Conservation (phyloP, 208 protist genomes). For the Novymonas esmeraldas region DNA sequence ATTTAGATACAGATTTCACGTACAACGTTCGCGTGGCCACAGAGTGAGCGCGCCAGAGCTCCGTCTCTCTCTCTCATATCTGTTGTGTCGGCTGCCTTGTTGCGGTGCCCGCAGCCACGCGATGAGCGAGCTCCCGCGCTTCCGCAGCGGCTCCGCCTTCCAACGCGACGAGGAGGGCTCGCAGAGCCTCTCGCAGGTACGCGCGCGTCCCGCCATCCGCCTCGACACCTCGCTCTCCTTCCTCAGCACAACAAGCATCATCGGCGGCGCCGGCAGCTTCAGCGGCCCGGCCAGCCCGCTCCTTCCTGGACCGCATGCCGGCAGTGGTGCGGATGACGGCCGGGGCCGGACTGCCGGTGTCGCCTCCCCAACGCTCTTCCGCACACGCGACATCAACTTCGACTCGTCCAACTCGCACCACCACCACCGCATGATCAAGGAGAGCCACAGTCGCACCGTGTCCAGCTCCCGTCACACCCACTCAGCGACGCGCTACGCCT, state of each 20-base stretch:
- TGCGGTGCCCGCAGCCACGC: not conserved
- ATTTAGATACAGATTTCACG: no score
- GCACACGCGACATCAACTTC: slow-evolving; percentile 4
- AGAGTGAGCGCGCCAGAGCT: not conserved
- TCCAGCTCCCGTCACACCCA: slow-evolving; percentile 3
- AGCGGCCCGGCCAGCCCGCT: slow-evolving; percentile 31
- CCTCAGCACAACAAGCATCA: slow-evolving; percentile 15
- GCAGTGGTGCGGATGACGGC: not conserved
- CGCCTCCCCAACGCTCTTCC: slow-evolving; percentile 10
- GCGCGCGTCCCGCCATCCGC: slow-evolving; percentile 38
- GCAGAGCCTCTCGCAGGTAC: slow-evolving; percentile 44
- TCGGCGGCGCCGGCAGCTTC: slow-evolving; percentile 12
- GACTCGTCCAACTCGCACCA: slow-evolving; percentile 2
- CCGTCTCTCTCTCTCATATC: not conserved
- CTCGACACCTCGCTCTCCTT: slow-evolving; percentile 38
- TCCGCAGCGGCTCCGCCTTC: slow-evolving; percentile 16
- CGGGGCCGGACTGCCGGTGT: not conserved
- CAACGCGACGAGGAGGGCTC: slow-evolving; percentile 30
- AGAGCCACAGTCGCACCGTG: slow-evolving; percentile 1
- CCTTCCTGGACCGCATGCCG: not conserved
- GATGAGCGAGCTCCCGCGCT: slow-evolving; percentile 17
- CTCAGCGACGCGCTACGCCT: slow-evolving; percentile 12
- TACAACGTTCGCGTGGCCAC: no score
- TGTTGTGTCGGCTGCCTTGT: not conserved
- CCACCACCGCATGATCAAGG: slow-evolving; percentile 3